phyloP scores from a whole-genome alignment of 1,284 basidiomycete species.

The Coniophora puteana region DNA sequence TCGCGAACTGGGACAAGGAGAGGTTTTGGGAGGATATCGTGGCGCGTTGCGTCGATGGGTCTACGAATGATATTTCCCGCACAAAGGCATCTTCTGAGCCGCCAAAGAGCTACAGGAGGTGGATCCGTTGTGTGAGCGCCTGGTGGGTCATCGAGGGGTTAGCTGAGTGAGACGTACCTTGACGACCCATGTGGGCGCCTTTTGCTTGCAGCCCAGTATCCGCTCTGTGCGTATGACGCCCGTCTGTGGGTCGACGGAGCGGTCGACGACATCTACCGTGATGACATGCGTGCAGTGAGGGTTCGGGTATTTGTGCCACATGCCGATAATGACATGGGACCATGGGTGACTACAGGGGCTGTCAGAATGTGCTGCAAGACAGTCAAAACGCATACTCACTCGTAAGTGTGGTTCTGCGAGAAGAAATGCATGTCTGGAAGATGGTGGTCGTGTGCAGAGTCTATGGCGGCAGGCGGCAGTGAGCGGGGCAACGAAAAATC shows the following conservation, averaged over 20 bases:
- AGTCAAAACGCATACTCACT: conserved; percentile 41
- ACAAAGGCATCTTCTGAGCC: conserved; percentile 92
- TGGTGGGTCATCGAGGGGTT: background rate
- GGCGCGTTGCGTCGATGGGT: conserved; percentile 74
- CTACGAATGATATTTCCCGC: conserved; percentile 89
- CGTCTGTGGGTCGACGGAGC: conserved; percentile 77
- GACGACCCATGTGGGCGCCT: conserved; percentile 79
- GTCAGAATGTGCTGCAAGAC: no score
- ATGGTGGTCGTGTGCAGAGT: conserved; percentile 23
- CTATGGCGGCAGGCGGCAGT: conserved; percentile 9
- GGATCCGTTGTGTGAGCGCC: conserved; percentile 8
- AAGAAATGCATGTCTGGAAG: conserved; percentile 63
- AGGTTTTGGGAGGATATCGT: conserved; percentile 89
- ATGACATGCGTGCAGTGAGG: conserved; percentile 90
- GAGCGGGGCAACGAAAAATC: conserved; percentile 7
- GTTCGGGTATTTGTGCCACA: conserved; percentile 97
- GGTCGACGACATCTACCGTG: conserved; percentile 86
- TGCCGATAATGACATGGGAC: conserved; percentile 82
- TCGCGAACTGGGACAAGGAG: conserved; percentile 84
- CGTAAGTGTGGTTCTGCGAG: conserved; percentile 69
- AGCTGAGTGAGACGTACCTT: conserved; percentile 50
- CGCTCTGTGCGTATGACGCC: conserved; percentile 88
- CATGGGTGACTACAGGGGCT: conserved; percentile 70
- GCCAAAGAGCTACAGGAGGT: conserved; percentile 65
- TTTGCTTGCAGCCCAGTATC: conserved; percentile 83